phyloP scores from a whole-genome alignment of 495 filamentous ascomycete genomes.

The Daldinia vernicosa region DNA sequence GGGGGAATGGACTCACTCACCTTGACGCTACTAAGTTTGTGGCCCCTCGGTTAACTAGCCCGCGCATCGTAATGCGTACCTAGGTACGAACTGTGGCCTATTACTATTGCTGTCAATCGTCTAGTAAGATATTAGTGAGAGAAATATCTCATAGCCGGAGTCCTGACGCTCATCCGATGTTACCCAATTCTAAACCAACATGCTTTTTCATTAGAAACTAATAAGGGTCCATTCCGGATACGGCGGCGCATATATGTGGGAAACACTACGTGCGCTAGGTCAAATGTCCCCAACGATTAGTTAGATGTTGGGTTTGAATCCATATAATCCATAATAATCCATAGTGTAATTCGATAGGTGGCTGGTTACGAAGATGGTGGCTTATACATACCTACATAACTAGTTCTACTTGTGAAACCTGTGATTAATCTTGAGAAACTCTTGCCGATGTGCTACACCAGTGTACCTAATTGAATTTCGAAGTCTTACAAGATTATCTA shows the following conservation, averaged over 20 bases:
- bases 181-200: neutral
- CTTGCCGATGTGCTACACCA: neutral
- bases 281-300: neutral
- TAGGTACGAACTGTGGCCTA: neutral
- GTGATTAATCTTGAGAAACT: neutral
- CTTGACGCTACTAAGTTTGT: neutral
- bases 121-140: neutral
- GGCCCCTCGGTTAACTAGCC: neutral
- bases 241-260: neutral
- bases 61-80: neutral
- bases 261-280: neutral
- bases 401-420: neutral
- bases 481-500: neutral
- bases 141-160: neutral
- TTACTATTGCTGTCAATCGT: neutral
- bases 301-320: neutral
- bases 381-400: neutral
- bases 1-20: neutral
- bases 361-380: conserved; percentile 5
- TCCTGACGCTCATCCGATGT: neutral
- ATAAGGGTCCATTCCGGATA: neutral
- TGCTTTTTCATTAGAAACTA: neutral
- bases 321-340: neutral
- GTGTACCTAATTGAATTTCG: neutral
- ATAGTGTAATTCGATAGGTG: conserved; percentile 4